These are phyloP conservation scores for Verticillium zaregamsianum DNA, from an alignment of 2,329 filamentous ascomycete genomes.

Conservation along the genomic window DNA sequence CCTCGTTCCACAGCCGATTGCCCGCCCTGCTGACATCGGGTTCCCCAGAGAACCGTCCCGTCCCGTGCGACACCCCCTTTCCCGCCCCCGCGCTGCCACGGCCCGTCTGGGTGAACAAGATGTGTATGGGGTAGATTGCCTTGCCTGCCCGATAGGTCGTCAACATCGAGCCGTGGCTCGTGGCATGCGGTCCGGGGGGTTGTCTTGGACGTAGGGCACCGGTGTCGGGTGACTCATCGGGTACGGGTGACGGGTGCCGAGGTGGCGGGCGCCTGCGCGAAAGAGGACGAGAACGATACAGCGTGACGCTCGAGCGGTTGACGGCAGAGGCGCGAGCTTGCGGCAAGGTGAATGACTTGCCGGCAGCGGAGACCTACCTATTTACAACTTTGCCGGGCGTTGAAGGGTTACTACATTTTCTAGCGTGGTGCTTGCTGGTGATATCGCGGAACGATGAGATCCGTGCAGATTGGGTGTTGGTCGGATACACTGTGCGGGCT, in stretches of 20 bases:
- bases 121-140: neutral
- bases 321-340: neutral
- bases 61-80: neutral
- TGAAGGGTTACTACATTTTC: neutral
- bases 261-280: neutral
- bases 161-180: neutral
- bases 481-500: too few relatives aligned
- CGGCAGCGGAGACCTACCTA: neutral
- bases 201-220: neutral
- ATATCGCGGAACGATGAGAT: too few relatives aligned
- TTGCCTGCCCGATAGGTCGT: too few relatives aligned
- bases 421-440: neutral
- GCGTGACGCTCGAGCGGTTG: neutral
- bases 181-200: neutral
- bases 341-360: neutral
- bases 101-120: neutral
- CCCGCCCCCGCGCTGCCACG: neutral
- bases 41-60: neutral
- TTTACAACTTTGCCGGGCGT: neutral
- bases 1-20: neutral
- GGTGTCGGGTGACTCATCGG: too few relatives aligned
- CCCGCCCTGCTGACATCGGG: neutral
- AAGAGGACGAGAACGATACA: neutral
- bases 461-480: too few relatives aligned
- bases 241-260: too few relatives aligned